These are phyloP conservation scores for Didymellaceae sp. DNA, from an alignment of 2,329 filamentous ascomycete genomes.

Conservation along the genomic window DNA sequence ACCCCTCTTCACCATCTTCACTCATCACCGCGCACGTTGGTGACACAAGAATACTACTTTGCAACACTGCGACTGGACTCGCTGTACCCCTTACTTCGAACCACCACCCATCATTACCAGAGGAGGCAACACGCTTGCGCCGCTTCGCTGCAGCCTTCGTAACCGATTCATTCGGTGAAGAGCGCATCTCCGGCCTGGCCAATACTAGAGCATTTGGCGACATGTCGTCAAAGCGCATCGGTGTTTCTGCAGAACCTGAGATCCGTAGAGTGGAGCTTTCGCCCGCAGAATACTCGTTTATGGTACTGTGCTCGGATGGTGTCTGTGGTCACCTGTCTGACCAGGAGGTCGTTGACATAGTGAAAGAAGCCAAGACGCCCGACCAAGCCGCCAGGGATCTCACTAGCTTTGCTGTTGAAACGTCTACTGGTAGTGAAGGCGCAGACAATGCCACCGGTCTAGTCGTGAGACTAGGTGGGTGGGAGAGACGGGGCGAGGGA, in stretches of 20 bases:
- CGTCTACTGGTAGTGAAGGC: slow-evolving; percentile 58
- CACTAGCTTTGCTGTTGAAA: slow-evolving; percentile 87
- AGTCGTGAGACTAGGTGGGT: slow-evolving; percentile 68
- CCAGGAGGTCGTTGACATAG: slow-evolving; percentile 93
- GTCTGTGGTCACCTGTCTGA: slow-evolving; percentile 85
- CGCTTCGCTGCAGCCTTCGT: slow-evolving; percentile 87
- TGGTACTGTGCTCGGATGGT: slow-evolving; percentile 88
- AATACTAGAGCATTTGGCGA: slow-evolving; percentile 96
- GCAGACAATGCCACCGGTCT: slow-evolving; percentile 70
- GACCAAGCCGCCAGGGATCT: slow-evolving; percentile 82
- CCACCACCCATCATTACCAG: slow-evolving; percentile 88
- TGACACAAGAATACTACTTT: slow-evolving; percentile 89
- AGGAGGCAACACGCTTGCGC: slow-evolving; percentile 81
- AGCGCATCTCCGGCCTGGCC: slow-evolving; percentile 89
- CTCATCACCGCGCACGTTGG: slow-evolving; percentile 89
- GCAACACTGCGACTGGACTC: slow-evolving; percentile 80
- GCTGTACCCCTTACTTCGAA: slow-evolving; percentile 85
- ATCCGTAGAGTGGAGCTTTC: slow-evolving; percentile 78
- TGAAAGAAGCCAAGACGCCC: slow-evolving; percentile 92
- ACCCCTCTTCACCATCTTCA: slow-evolving; percentile 83
- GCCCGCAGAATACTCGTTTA: slow-evolving; percentile 85
- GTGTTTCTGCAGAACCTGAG: slow-evolving; percentile 93
- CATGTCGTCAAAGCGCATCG: slow-evolving; percentile 87
- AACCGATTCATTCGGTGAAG: slow-evolving; percentile 95
- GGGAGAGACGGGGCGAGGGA: slow-evolving; percentile 77